These are phyloP conservation scores for Globisporangium irregulare DNA, from an alignment of 352 stramenopile genomes.

Conservation along the genomic window DNA sequence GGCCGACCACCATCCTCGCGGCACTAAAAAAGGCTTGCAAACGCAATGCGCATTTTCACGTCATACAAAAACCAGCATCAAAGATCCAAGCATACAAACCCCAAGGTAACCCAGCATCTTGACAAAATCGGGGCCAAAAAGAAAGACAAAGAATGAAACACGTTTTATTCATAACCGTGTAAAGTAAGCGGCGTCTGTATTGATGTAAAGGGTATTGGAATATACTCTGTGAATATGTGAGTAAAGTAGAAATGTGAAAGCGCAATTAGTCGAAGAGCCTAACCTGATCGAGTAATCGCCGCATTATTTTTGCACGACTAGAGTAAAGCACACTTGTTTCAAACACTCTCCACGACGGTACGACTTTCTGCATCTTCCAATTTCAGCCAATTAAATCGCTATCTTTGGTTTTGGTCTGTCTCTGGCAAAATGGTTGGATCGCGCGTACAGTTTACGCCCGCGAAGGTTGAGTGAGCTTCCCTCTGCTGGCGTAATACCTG, in stretches of 20 bases:
- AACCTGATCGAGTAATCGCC: background rate
- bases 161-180: background rate
- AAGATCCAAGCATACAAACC: constrained; percentile 14
- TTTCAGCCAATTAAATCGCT: background rate
- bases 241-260: background rate
- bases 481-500: constrained; percentile 10
- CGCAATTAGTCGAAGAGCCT: background rate
- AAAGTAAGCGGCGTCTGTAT: background rate
- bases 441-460: constrained; percentile 12
- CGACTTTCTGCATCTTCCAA: background rate
- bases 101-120: background rate
- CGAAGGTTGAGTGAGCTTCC: constrained; percentile 4
- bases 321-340: background rate
- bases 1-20: constrained; percentile 15
- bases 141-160: constrained; percentile 13
- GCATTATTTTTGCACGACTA: background rate
- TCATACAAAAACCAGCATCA: constrained; percentile 11
- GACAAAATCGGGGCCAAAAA: constrained; percentile 6
- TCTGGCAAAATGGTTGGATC: background rate
- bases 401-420: background rate
- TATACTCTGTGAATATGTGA: background rate
- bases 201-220: background rate
- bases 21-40: constrained; percentile 8
- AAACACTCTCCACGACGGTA: background rate
- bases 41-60: constrained; percentile 4